These are phyloP conservation scores for Leishmania gerbilli DNA, from an alignment of 208 protist species.

Conservation along the genomic window DNA sequence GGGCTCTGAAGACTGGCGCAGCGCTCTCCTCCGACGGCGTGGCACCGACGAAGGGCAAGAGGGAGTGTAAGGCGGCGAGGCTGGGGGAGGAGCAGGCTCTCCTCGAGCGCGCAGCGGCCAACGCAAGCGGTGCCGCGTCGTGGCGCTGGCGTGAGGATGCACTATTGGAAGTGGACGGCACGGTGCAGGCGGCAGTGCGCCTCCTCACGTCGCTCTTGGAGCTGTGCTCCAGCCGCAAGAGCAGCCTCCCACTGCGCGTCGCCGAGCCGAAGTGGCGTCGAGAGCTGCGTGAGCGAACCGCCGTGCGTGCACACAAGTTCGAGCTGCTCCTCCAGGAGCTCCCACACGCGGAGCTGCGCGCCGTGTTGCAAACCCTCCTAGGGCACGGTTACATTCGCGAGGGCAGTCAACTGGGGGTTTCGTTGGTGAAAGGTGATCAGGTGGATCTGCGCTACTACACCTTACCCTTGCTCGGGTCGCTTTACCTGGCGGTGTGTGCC, in stretches of 20 bases:
- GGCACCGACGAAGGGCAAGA: not conserved
- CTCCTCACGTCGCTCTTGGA: conserved; percentile 32
- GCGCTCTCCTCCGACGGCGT: not conserved
- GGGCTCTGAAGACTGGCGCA: not conserved
- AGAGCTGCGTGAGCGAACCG: conserved; percentile 40
- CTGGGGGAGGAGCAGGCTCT: not conserved
- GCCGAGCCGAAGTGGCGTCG: conserved; percentile 59
- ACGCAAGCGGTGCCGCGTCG: conserved; percentile 4
- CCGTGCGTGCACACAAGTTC: conserved; percentile 80
- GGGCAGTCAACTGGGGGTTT: conserved; percentile 37
- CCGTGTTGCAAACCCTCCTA: conserved; percentile 48
- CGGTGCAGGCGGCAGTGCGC: conserved; percentile 22
- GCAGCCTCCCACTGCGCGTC: conserved; percentile 27
- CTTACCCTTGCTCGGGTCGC: conserved; percentile 54
- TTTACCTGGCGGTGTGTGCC: conserved; percentile 55
- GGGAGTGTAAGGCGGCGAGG: not conserved
- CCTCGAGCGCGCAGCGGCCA: not conserved
- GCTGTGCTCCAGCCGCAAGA: conserved; percentile 36
- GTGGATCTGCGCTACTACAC: conserved; percentile 74
- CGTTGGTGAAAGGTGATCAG: conserved; percentile 48
- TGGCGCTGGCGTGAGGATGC: conserved; percentile 26
- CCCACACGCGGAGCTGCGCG: conserved; percentile 52
- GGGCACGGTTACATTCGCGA: conserved; percentile 46
- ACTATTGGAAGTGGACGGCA: conserved; percentile 27
- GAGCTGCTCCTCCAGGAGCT: conserved; percentile 70